These are phyloP conservation scores for Fusarium pilosicola DNA, from an alignment of 2,329 filamentous ascomycete genomes.

Conservation along the genomic window DNA sequence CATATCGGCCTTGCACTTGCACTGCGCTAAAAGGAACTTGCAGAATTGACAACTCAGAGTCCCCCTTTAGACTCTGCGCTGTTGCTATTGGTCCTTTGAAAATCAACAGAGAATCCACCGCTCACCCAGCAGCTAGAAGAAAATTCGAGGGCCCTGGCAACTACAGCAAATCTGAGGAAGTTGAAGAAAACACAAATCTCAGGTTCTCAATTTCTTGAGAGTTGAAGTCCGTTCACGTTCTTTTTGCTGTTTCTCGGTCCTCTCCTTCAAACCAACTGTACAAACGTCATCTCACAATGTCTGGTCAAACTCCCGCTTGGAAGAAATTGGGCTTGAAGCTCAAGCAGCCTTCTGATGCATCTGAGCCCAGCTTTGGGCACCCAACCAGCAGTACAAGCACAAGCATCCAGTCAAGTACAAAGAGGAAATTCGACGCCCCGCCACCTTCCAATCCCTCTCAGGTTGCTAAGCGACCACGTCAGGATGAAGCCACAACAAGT, in stretches of 20 bases:
- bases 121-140: constrained; percentile 29
- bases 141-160: constrained; percentile 33
- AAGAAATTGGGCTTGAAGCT: constrained; percentile 72
- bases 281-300: constrained; percentile 50
- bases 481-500: constrained; percentile 41
- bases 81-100: constrained; percentile 17
- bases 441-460: constrained; percentile 45
- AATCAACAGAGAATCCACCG: constrained; percentile 27
- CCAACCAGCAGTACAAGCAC: constrained; percentile 47
- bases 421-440: constrained; percentile 54
- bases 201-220: neutral
- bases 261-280: constrained; percentile 1
- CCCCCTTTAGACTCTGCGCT: constrained; percentile 7
- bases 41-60: constrained; percentile 35
- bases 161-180: constrained; percentile 35
- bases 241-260: neutral
- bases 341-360: constrained; percentile 55
- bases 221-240: neutral
- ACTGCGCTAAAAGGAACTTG: constrained; percentile 34
- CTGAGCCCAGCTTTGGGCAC: constrained; percentile 52
- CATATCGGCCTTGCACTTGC: constrained; percentile 37
- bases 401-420: constrained; percentile 47
- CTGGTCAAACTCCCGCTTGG: constrained; percentile 65
- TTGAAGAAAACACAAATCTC: constrained; percentile 23
- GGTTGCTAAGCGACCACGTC: constrained; percentile 50